Evolutionary conservation across 208 protist genomes (phyloP), one percentile per base, ranked within the genome.

Genomic region (Blastocrithidia nonstop): DNA sequence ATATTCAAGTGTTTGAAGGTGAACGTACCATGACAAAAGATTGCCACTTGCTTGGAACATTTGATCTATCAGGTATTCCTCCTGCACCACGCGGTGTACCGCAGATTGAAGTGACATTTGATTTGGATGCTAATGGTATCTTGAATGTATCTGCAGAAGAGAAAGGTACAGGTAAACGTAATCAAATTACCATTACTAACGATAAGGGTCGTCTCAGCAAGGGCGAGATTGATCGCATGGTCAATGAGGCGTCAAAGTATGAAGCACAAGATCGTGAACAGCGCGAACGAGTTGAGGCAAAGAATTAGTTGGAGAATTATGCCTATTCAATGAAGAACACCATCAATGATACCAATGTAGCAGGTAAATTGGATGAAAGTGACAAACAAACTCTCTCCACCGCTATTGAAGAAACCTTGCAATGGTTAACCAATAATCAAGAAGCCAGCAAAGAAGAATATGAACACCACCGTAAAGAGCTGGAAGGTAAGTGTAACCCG

Each of bases 111-210:
- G 97, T 99, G 45, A 96, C 83, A 17, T 99, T 98, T 69, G 95
- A 98, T 66, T 96, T 99, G 57, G 96, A 99, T 70, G 93, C 93
- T 19, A 98, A 97, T 65, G 94, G 95, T 39, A 98, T 99, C 70
- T 83, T 98, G 36, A 94, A 97, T 58, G 98, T 99, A 6, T 79
- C 78, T 9, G 97, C 97, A 0, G 45, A 87, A 63, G 97, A 99
- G 73, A 98, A 98, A 73, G 84, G 87, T 5, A 97, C 95, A 0
- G 93, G 94, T 35, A 92, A 92, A 21, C 71, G 45, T 20, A 82
- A 99, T 62, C 71, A 79, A 44, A 98, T 99, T 60, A 93, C 79
- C 4, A 98, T 99, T 45, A 71, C 82, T 0, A 70, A 71, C 1
- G 69, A 65, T 48, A 78, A 77, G 39, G 81, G 87, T 11, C 6